Evolutionary conservation across 1,284 basidiomycete genomes (phyloP), one percentile per base, ranked within the genome.

Genomic region (Melampsora americana): DNA sequence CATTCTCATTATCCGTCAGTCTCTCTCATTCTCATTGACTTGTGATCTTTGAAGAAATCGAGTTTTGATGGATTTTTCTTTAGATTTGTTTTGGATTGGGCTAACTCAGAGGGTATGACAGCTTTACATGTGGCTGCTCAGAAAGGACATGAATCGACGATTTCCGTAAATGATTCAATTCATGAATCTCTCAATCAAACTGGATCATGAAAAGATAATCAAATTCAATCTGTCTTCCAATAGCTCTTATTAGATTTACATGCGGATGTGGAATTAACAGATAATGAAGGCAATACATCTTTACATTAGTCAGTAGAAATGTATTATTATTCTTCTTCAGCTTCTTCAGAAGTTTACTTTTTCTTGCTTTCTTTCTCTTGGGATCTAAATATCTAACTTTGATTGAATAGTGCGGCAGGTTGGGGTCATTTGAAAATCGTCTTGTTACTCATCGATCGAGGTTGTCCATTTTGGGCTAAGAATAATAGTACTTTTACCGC

Each of bases 351-450:
- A 6, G 12, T 50, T 14, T 67, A 12, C 30, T 65, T 14, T 30
- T 23, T 14, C 9, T 65, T 14, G 12, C 16, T 26, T 12, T 42
- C 20, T 66, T 66, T 48, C 23, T 66, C 18, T n/a, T n/a, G n/a
- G n/a, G n/a, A n/a, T n/a, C n/a, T n/a, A n/a, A n/a, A n/a, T n/a
- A n/a, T n/a, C n/a, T n/a, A n/a, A n/a, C n/a, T n/a, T n/a, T 14
- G 26, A 66, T 59, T 26, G 32, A 32, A 18, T 32, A 74, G 72
- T 67, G 72, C 72, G 6, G 72, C 72, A 23, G 72, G 64, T 39
- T 74, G 72, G 72, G 72, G 72, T 30, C 72, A 74, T 67, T 53
- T 74, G 18, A 74, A 74, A 61, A 74, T 74, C 14, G 64, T 74
- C 6, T 46, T 67, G 7, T 64, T 74, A 20, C 65, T 74, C 26